Percentiles rank a stretch among this genome's conserved stretches.
Evolutionary conservation across 106 monocot genomes (phyloP).

Genomic region (Triglochin maritima): DNA sequence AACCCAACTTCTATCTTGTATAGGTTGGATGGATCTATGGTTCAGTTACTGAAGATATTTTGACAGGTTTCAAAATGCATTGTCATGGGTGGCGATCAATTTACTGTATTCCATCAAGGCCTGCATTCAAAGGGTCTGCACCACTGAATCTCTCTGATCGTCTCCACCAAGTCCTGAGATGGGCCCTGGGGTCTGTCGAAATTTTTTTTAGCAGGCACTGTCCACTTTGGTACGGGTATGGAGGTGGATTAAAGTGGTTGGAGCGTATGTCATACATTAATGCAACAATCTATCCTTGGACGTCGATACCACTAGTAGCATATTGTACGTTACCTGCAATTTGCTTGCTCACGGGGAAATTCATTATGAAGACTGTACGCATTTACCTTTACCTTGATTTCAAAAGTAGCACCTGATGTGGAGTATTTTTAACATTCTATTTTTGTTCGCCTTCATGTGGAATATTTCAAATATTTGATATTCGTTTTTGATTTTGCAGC

Average conservation of each 20-base stretch:
- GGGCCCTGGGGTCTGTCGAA: conserved; percentile 21
- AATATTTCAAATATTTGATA: too few species aligned
- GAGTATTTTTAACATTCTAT: too few species aligned
- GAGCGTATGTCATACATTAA: conserved; percentile 22
- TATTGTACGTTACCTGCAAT: conserved; percentile 12
- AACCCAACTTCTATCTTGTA: not conserved
- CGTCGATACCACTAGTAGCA: conserved; percentile 5
- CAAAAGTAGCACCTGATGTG: too few species aligned
- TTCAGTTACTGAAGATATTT: conserved; percentile 19
- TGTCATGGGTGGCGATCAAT: conserved; percentile 25
- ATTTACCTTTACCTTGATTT: too few species aligned
- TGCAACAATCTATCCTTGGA: conserved; percentile 11
- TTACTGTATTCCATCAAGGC: conserved; percentile 13
- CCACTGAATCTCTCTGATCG: conserved; percentile 22
- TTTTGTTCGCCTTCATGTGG: too few species aligned
- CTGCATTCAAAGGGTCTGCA: conserved; percentile 19
- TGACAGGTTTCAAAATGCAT: conserved; percentile 24
- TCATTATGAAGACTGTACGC: conserved; percentile 2
- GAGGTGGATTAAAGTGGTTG: conserved; percentile 13
- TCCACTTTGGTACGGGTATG: conserved; percentile 24
- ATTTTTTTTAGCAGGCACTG: conserved; percentile 24
- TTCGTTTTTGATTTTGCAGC: conserved; percentile 3
- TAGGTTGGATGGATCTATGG: conserved; percentile 27
- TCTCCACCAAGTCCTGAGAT: conserved; percentile 17
- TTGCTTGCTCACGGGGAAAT: conserved; percentile 19